Percentiles rank a stretch among this genome's conserved stretches.
phyloP scores from a whole-genome alignment of 768 basidiomycete species.

The Steccherinum ochraceum region DNA sequence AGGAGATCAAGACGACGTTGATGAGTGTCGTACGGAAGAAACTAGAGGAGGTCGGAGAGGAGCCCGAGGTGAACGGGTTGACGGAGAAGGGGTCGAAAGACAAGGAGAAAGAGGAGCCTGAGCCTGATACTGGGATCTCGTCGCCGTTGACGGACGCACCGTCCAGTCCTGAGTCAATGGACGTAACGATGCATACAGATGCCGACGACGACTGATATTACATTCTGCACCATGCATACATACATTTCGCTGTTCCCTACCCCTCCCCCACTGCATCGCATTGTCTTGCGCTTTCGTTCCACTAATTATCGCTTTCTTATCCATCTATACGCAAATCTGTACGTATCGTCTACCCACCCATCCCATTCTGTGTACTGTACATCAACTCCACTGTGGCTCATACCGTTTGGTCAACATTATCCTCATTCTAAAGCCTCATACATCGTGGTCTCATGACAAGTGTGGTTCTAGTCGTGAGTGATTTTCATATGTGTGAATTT shows the following conservation, averaged over 20 bases:
- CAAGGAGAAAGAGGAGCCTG: conserved; percentile 1
- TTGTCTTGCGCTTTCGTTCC: neutral
- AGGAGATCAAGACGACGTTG: conserved; percentile 78
- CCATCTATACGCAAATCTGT: no score
- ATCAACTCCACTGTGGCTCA: no score
- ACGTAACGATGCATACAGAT: neutral
- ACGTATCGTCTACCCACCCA: no score
- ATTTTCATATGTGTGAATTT: no score
- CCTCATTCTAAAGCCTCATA: no score
- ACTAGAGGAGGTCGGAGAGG: conserved; percentile 48
- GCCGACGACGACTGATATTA: neutral
- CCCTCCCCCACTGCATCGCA: neutral
- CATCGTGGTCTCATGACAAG: no score
- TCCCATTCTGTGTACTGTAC: no score
- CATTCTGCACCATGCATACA: neutral
- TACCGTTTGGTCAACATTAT: no score
- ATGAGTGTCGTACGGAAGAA: conserved; percentile 82
- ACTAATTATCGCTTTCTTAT: no score
- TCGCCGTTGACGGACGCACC: conserved; percentile 8
- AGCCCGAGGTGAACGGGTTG: conserved; percentile 11
- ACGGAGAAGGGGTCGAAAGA: conserved; percentile 2
- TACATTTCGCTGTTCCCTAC: neutral
- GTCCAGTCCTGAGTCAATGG: neutral
- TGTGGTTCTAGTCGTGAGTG: no score
- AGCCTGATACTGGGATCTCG: neutral